Evolutionary conservation across 495 filamentous ascomycete species (phyloP).

Genomic region (Talaromyces stipitatus): DNA sequence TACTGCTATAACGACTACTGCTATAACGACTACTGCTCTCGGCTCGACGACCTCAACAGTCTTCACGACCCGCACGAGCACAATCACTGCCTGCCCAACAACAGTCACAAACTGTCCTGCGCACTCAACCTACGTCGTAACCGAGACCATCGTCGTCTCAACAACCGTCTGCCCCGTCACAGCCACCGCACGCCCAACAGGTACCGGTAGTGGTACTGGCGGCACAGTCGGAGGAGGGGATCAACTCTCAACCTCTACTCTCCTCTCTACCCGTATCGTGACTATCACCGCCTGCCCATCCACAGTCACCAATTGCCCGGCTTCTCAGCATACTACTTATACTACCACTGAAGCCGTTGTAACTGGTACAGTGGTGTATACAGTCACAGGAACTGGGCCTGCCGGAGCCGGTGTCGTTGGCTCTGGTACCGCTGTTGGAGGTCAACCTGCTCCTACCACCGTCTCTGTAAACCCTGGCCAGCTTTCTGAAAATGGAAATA

Average conservation of each 20-base stretch:
- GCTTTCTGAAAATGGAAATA: no score
- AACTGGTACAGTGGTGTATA: conserved; percentile 6
- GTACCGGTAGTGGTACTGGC: neutral
- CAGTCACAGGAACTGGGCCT: neutral
- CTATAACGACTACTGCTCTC: neutral
- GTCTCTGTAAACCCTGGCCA: neutral
- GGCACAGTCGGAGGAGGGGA: no score
- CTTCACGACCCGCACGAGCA: conserved; percentile 23
- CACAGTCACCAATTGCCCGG: conserved; percentile 16
- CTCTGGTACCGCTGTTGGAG: neutral
- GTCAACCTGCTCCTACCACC: neutral
- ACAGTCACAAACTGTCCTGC: conserved; percentile 20
- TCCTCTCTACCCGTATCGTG: conserved; percentile 11
- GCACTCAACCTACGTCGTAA: conserved; percentile 13
- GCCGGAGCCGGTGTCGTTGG: neutral
- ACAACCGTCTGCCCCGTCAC: conserved; percentile 24
- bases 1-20: no score
- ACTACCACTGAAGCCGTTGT: conserved; percentile 16
- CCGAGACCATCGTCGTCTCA: conserved; percentile 19
- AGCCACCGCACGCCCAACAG: conserved; percentile 3
- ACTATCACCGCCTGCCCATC: conserved; percentile 16
- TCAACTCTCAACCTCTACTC: conserved; percentile 11
- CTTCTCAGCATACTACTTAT: conserved; percentile 13
- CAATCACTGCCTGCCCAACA: conserved; percentile 25
- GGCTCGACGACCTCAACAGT: conserved; percentile 25